Conservation (phyloP, 495 filamentous ascomycete species). For the Apiosordaria backusii region DNA sequence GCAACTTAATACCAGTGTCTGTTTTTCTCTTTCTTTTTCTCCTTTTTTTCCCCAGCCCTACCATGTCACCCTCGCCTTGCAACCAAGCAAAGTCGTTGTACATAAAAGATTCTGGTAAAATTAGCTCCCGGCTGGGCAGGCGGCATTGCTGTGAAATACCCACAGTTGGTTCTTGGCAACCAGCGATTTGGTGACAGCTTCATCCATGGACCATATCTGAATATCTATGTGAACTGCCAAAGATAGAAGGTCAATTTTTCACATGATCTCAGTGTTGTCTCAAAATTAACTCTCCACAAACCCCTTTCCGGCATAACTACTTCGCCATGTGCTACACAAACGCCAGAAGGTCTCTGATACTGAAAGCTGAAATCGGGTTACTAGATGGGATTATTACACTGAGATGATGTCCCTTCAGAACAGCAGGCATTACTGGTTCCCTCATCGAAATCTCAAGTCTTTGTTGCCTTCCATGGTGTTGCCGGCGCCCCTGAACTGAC, state of each 20-base stretch:
- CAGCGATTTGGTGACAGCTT: not conserved
- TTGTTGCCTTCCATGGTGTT: not conserved
- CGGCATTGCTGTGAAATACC: not conserved
- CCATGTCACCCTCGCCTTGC: not conserved
- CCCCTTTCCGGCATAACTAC: too few relatives aligned
- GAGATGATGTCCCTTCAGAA: too few relatives aligned
- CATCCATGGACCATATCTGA: not conserved
- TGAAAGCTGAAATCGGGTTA: too few relatives aligned
- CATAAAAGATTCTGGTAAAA: not conserved
- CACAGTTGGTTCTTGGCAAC: not conserved
- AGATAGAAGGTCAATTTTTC: too few relatives aligned
- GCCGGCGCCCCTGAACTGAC: not conserved
- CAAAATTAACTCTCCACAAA: too few relatives aligned
- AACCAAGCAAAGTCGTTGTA: not conserved
- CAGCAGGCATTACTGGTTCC: too few relatives aligned
- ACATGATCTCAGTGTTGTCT: too few relatives aligned
- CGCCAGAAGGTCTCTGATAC: too few relatives aligned
- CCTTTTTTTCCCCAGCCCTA: not conserved
- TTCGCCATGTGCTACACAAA: too few relatives aligned
- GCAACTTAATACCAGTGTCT: not conserved
- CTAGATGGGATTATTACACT: too few relatives aligned
- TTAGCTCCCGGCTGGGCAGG: constrained; percentile 1
- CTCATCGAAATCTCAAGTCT: not conserved
- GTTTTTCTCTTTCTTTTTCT: not conserved
- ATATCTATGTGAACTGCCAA: not conserved